phyloP scores from a whole-genome alignment of 2,329 filamentous ascomycete species.

The Exserohilum turcica region DNA sequence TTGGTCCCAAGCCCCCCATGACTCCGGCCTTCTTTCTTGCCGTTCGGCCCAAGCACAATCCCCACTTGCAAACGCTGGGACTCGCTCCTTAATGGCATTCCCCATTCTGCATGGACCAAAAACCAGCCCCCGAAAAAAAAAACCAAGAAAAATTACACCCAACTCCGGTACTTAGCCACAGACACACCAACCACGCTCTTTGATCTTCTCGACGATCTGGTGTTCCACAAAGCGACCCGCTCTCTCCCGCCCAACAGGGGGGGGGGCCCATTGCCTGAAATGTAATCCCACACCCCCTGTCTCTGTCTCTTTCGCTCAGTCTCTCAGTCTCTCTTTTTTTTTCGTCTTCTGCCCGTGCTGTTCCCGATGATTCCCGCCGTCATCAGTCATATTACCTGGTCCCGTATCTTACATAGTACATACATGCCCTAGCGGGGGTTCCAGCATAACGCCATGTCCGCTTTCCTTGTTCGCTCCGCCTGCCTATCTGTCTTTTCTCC shows the following conservation, averaged over 20 bases:
- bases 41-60: constrained; percentile 26
- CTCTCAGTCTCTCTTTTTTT: too few species aligned
- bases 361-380: constrained; percentile 43
- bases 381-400: constrained; percentile 42
- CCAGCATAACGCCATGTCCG: constrained; percentile 41
- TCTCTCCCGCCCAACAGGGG: constrained; percentile 38
- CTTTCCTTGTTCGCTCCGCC: constrained; percentile 2
- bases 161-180: too few species aligned
- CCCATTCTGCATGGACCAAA: constrained; percentile 24
- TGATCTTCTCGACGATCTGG: constrained; percentile 39
- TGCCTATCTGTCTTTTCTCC: constrained; percentile 14
- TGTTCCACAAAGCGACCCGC: constrained; percentile 45
- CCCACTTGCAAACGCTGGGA: constrained; percentile 20
- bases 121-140: too few species aligned
- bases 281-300: too few species aligned
- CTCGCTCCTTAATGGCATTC: constrained; percentile 12
- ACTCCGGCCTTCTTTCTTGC: constrained; percentile 28
- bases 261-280: constrained; percentile 20
- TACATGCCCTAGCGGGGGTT: constrained; percentile 28
- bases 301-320: too few species aligned
- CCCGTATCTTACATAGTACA: constrained; percentile 40
- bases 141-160: too few species aligned
- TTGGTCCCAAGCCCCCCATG: constrained; percentile 24
- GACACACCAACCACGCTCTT: too few species aligned
- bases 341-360: constrained; percentile 32